A percentile compares a stretch with the other conserved stretches of the same genome.
phyloP scores from a whole-genome alignment of 75 land plant species.

The Chamaecyparis obtusa region DNA sequence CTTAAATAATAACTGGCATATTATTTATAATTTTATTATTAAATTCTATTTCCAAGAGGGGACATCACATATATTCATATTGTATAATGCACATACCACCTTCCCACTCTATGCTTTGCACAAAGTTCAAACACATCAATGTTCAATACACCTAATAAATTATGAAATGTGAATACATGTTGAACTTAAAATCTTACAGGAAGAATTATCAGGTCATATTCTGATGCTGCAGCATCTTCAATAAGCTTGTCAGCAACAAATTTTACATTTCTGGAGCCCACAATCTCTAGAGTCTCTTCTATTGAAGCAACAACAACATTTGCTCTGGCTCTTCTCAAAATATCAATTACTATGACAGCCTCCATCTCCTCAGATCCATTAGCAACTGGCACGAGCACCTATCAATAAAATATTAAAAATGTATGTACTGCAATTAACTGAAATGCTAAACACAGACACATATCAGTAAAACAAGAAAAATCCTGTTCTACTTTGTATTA shows the following conservation, averaged over 20 bases:
- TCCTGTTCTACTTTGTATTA: background rate
- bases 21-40: too few species aligned
- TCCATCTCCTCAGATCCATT: conserved; percentile 95
- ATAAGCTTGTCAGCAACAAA: conserved; percentile 76
- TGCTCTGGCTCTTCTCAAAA: conserved; percentile 77
- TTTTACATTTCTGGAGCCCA: conserved; percentile 61
- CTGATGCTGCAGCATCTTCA: conserved; percentile 51
- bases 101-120: background rate
- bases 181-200: conserved; percentile 54
- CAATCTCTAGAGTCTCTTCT: conserved; percentile 53
- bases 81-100: background rate
- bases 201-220: conserved; percentile 80
- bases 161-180: background rate
- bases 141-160: background rate
- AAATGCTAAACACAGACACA: background rate
- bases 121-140: too few species aligned
- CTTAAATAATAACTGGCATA: too few species aligned
- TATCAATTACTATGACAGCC: conserved; percentile 73
- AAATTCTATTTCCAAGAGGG: too few species aligned
- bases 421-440: conserved; percentile 5
- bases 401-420: background rate
- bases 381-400: conserved; percentile 91
- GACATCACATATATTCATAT: background rate
- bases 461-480: background rate
- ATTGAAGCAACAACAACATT: conserved; percentile 86